Base-by-base conservation (phyloP, 2,329 filamentous ascomycete species). In the Stagonosporopsis cucurbitacearum region DNA sequence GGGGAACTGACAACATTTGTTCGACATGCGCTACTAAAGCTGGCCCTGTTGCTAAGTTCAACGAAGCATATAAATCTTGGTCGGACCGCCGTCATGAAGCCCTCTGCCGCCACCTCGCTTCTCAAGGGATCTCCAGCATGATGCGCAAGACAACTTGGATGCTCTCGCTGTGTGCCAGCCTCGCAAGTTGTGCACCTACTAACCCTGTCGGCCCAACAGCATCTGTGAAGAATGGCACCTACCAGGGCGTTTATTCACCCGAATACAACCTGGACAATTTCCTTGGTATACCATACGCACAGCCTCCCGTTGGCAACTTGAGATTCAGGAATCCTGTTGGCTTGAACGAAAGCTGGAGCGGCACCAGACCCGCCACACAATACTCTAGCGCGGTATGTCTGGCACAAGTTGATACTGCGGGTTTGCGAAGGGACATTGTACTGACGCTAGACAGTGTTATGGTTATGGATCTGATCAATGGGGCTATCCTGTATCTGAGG, bases 401-500 rank as follows among this genome's bases (percentile, higher is more conserved):
- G 12, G 8, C 13, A 33, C 19, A 2, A 22, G 19, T 2, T 4
- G 23, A 8, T 28, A 25, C 26, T 2, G 35, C 2, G n/a, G 17
- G 3, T 5, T 20, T 19, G 17, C 7, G 19, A 5, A 19, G 13
- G 13, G 15, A 42, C n/a, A n/a, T n/a, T 15, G 23, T 32, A 6
- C 49, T 45, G 6, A 44, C 37, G 30, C 13, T 11, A 20, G 57
- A 59, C 62, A 81, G 69, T 73, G 70, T 22, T 71, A 76, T 19
- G 71, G 71, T 8, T 74, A 74, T 45, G 70, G 71, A n/a, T 64
- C 62, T 12, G 71, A 73, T 40, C 63, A 73, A 57, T 78, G 52
- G 72, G 65, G 54, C 62, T 78, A 64, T 83, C 80, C 69, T 83
- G 84, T 72, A 86, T 90, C 67, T 1, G 71, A 74, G 43, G 71